Evolutionary conservation across 2,329 filamentous ascomycete species (phyloP), one percentile per base, ranked within the genome.

Genomic region (Hortaea werneckii): DNA sequence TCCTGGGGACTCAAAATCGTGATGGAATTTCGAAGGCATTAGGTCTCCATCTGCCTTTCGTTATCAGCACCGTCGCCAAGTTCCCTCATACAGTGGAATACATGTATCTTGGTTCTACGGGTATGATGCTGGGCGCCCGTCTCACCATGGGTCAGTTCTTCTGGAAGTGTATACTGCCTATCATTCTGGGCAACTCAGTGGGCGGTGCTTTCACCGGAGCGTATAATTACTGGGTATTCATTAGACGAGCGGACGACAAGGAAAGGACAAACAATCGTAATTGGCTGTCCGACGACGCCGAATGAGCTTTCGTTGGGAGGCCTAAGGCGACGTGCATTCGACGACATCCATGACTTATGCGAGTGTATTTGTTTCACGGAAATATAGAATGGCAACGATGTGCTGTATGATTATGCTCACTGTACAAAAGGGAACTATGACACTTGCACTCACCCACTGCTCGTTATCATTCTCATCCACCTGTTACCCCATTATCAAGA

Each of bases 41-140:
- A 34, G 54, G 49, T 28, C 44, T 58, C 29, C 52, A 57, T 39
- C 47, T 58, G 29, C 56, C 56, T 20, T 58, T 60, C 42, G 54
- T 58, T 48, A 55, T 61, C n/a, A 50, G 49, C 6, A 54, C 54
- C 5, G 50, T 51, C 11, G 49, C 54, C n/a, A 47, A 52, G 37
- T 60, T 52, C 38, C 58, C 58, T 13, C 58, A 61, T 35, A 58
- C 56, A 1, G 58, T 61, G 3, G 54, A 61, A 42, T 61, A 60
- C 38, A 60, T 61, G 58, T 60, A 59, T 41, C 39, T 59, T 12
- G 44, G 49, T 4, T 45, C 44, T 6, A 52, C 50, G 2, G 56
- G 46, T 1, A 58, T 60, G 52, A 48, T 60, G 34, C 37, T 57
- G 5, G 58, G 58, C 4, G 50, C 52, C 6, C 44, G 48, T 13